A percentile compares a stretch with the other conserved stretches of the same genome.
Evolutionary conservation across 345 rosid species (phyloP).

Genomic region (Eucalyptus curtisii): DNA sequence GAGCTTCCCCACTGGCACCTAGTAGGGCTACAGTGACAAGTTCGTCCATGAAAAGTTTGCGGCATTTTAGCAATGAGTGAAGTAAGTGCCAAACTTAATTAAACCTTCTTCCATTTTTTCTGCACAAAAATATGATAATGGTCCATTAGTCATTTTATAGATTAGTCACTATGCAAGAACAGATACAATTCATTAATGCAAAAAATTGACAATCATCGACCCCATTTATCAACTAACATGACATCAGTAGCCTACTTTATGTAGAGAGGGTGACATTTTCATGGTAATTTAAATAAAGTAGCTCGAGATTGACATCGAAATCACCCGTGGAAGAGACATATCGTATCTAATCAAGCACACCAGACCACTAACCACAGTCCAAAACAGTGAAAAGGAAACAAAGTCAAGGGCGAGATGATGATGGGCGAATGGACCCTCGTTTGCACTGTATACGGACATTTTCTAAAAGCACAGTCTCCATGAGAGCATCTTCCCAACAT

Average conservation of each 20-base stretch:
- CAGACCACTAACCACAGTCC: background rate
- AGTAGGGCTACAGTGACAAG: background rate
- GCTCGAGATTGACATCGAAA: background rate
- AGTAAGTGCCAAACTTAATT: background rate
- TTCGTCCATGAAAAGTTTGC: background rate
- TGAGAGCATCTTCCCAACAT: background rate
- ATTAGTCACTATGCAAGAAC: background rate
- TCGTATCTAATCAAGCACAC: background rate
- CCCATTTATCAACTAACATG: background rate
- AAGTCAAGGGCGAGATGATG: constrained; percentile 4
- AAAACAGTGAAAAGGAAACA: constrained; percentile 15
- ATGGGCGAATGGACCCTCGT: constrained; percentile 9
- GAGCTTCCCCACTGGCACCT: background rate
- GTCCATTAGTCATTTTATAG: background rate
- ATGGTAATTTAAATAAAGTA: background rate
- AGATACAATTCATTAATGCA: background rate
- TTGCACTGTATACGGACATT: constrained; percentile 7
- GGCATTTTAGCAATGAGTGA: background rate
- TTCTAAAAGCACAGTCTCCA: background rate
- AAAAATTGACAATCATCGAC: background rate
- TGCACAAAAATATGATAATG: background rate
- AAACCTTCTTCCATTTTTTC: background rate
- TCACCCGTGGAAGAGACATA: background rate
- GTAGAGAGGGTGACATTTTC: background rate
- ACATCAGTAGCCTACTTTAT: background rate